phyloP scores from a whole-genome alignment of 2,329 filamentous ascomycete species.

The Alternaria sp. region DNA sequence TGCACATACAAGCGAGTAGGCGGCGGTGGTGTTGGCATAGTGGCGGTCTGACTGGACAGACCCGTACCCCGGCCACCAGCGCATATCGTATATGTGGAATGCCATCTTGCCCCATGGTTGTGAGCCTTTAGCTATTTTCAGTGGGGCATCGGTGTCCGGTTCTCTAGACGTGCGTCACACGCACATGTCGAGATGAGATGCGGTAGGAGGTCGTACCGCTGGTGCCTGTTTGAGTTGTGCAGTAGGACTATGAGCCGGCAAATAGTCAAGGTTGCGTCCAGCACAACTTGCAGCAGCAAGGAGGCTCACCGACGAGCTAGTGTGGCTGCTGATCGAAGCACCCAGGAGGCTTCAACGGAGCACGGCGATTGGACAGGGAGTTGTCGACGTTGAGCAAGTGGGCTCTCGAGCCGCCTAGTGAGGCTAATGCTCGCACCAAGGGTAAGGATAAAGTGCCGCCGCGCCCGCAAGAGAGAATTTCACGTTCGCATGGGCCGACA shows the following conservation, averaged over 20 bases:
- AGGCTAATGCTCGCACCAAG: conserved; percentile 30
- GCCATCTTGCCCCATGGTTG: conserved; percentile 9
- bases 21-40: conserved; percentile 10
- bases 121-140: conserved; percentile 3
- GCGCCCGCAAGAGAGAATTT: conserved; percentile 38
- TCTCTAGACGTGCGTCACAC: conserved; percentile 1
- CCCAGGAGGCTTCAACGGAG: conserved; percentile 18
- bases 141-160: conserved; percentile 6
- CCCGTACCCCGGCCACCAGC: conserved; percentile 11
- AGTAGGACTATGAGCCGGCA: conserved; percentile 14
- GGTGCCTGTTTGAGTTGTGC: conserved; percentile 10
- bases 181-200: conserved; percentile 7
- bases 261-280: conserved; percentile 8
- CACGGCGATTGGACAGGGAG: conserved; percentile 24
- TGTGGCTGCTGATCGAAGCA: conserved; percentile 20
- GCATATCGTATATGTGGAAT: conserved; percentile 10
- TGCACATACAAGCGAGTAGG: conserved; percentile 20
- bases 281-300: conserved; percentile 10
- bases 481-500: conserved; percentile 34
- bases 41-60: conserved; percentile 16
- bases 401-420: conserved; percentile 22
- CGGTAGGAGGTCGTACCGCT: conserved; percentile 9
- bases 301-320: conserved; percentile 26
- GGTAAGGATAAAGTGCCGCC: conserved; percentile 32
- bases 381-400: conserved; percentile 27